A percentile compares a stretch with the other conserved stretches of the same genome.
phyloP scores from a whole-genome alignment of 768 basidiomycete genomes.

The Tulasnella sp. region DNA sequence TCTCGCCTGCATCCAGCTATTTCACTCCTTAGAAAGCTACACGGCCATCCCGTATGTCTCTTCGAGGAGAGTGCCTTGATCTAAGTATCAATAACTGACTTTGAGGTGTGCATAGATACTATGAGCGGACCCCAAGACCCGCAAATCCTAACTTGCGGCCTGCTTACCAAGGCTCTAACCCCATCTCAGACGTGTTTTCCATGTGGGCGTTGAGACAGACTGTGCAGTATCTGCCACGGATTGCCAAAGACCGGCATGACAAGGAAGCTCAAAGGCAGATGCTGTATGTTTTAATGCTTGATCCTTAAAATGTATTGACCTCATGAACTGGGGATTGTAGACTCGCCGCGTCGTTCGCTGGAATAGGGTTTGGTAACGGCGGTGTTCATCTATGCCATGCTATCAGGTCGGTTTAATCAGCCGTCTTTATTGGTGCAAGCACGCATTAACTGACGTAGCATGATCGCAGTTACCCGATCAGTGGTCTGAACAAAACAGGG shows the following conservation, averaged over 20 bases:
- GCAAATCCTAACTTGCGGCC: slow-evolving; percentile 83
- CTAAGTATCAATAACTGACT: slow-evolving; percentile 40
- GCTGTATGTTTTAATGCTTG: slow-evolving; percentile 45
- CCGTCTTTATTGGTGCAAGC: background rate
- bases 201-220: slow-evolving; percentile 83
- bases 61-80: slow-evolving; percentile 43
- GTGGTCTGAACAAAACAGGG: slow-evolving; percentile 87
- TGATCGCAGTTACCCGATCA: slow-evolving; percentile 49
- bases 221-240: slow-evolving; percentile 77
- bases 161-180: slow-evolving; percentile 88
- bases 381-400: slow-evolving; percentile 87
- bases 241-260: slow-evolving; percentile 70
- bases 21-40: slow-evolving; percentile 92
- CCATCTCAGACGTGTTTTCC: slow-evolving; percentile 92
- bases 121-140: slow-evolving; percentile 81
- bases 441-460: background rate
- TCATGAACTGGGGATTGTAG: slow-evolving; percentile 31
- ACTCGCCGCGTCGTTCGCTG: slow-evolving; percentile 86
- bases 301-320: background rate
- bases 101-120: slow-evolving; percentile 44
- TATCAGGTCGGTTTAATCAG: slow-evolving; percentile 47
- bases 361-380: slow-evolving; percentile 91
- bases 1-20: slow-evolving; percentile 34
- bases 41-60: slow-evolving; percentile 76
- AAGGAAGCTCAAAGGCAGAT: slow-evolving; percentile 79